A percentile compares a stretch with the other conserved stretches of the same genome.
These are phyloP conservation scores for Senna tora DNA, from an alignment of 306 rosid species.

Conservation along the genomic window DNA sequence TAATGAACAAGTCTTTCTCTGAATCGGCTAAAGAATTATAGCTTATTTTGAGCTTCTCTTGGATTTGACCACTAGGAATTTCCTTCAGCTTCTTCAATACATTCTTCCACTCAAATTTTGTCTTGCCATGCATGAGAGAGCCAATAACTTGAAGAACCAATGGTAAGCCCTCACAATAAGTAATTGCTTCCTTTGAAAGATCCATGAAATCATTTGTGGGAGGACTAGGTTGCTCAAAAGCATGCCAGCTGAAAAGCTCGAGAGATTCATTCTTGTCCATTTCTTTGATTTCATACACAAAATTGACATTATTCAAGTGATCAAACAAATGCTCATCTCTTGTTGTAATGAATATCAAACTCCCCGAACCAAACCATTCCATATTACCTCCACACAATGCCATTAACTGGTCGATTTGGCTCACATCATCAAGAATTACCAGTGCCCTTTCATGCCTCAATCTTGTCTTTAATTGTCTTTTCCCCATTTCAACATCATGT, in stretches of 20 bases:
- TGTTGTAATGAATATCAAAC: not conserved
- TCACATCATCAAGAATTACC: not conserved
- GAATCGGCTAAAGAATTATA: not conserved
- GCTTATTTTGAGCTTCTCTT: not conserved
- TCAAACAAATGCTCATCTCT: not conserved
- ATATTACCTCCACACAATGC: not conserved
- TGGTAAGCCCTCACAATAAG: not conserved
- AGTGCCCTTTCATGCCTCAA: not conserved
- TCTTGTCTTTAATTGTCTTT: not conserved
- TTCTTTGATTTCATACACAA: too few relatives aligned
- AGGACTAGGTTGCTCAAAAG: too few relatives aligned
- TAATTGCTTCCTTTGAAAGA: not conserved
- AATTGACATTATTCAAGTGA: too few relatives aligned
- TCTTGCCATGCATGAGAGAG: not conserved
- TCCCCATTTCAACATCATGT: not conserved
- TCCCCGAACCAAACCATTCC: not conserved
- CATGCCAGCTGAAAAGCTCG: too few relatives aligned
- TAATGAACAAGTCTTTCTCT: not conserved
- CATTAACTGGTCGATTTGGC: not conserved
- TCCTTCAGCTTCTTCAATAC: not conserved
- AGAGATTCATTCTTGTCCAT: too few relatives aligned
- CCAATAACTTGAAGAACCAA: conserved; percentile 14
- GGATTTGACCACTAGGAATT: too few relatives aligned
- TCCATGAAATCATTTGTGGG: not conserved
- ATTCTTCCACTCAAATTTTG: not conserved